Base-by-base conservation (phyloP, 2,329 filamentous ascomycete genomes). In the Chalaropsis thielavioides region DNA sequence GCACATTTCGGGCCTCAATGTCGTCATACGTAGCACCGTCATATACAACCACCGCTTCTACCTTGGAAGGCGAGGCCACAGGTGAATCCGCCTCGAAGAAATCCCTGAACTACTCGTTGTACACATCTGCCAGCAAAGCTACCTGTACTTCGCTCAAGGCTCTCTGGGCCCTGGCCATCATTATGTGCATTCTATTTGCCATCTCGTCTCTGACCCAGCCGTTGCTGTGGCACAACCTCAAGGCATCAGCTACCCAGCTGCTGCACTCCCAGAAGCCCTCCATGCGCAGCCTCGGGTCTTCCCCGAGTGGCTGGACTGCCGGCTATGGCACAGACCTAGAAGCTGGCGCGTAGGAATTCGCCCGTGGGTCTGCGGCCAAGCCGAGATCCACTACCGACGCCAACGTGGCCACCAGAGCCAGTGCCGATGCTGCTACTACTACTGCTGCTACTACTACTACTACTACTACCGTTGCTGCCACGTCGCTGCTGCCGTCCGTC, bases 81-180 rank as follows among this genome's bases (percentile, higher is more conserved):
- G 65, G 72, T 41, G 76, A 75, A n/a, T 11, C 54, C 0, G 5
- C 7, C 54, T 11, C 24, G 3, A 38, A 31, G 24, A 35, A 31
- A n/a, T 17, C 27, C 54, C n/a, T 58, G 27, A 38, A 27, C 68
- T 79, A 78, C 71, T 73, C 78, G 63, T 72, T 77, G 56, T 81
- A 81, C 74, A 78, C 80, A 24, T 78, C 78, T 64, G 76, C 78
- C 3, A 79, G 79, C 69, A 79, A 79, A 73, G 74, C 81, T 19
- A 88, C 88, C 64, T 96, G 92, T 77, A 84, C 86, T 71, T 85
- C 94, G 78, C 85, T 91, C 74, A 95, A 95, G 80, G 83, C 88
- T 17, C 83, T 94, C 69, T 96, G 91, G 92, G 91, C 90, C 0
- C 75, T 96, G 67, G 83, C 84, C 73, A 92, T 96, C 74, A 85